Conservation (phyloP, 805 yeast genomes). For the Metschnikowia shivogae region DNA sequence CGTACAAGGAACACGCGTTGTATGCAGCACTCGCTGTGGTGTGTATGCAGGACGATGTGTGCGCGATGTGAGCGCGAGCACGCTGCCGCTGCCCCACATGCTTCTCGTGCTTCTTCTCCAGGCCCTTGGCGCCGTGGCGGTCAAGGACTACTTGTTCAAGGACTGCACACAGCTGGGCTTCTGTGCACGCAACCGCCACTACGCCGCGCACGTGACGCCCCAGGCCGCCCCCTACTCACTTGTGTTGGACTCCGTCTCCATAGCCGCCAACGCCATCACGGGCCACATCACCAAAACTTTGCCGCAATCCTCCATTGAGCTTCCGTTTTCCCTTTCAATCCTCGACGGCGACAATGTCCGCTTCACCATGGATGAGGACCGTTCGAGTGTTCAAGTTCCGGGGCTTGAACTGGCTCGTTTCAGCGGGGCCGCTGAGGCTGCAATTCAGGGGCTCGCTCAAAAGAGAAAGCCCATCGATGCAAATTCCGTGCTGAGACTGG, state of each 20-base stretch:
- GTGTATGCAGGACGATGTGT: no score
- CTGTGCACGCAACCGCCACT: slow-evolving; percentile 74
- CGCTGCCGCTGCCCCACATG: not conserved
- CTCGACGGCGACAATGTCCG: slow-evolving; percentile 57
- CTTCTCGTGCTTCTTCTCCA: not conserved
- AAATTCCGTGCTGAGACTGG: slow-evolving; percentile 7
- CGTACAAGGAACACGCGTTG: no score
- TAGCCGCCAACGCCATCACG: slow-evolving; percentile 27
- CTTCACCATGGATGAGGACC: slow-evolving; percentile 61
- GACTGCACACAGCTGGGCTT: slow-evolving; percentile 79
- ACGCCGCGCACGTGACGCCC: slow-evolving; percentile 32
- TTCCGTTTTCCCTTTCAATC: slow-evolving; percentile 59
- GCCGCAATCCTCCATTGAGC: slow-evolving; percentile 23
- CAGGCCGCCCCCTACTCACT: slow-evolving; percentile 23
- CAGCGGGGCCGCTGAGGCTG: slow-evolving; percentile 25
- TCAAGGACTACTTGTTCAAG: slow-evolving; percentile 67
- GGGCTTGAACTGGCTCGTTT: slow-evolving; percentile 55
- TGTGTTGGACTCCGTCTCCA: slow-evolving; percentile 17
- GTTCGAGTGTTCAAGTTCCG: slow-evolving; percentile 23
- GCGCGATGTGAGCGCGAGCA: no score
- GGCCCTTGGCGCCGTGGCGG: slow-evolving; percentile 24
- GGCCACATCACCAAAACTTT: slow-evolving; percentile 47
- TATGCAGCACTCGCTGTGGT: no score
- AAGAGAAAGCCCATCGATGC: not conserved
- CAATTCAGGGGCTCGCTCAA: slow-evolving; percentile 7